A percentile compares a stretch with the other conserved stretches of the same genome.
Conservation (phyloP, 2,329 filamentous ascomycete genomes). For the Aureobasidium subglaciale region DNA sequence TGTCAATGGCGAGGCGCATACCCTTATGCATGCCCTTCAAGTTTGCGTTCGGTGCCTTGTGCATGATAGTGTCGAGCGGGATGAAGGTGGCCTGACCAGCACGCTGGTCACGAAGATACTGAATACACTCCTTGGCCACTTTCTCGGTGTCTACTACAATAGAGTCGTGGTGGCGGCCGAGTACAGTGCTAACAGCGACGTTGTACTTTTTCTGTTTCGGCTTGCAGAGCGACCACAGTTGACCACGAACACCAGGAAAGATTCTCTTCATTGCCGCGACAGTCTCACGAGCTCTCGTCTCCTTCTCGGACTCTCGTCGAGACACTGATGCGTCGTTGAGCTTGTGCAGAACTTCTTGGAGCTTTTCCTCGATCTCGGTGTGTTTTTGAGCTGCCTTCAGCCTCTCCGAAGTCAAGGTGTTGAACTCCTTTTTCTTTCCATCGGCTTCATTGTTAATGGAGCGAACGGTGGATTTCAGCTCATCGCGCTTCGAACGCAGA, state of each 20-base stretch:
- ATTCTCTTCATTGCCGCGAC: slow-evolving; percentile 81
- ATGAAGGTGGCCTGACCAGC: slow-evolving; percentile 88
- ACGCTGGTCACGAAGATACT: slow-evolving; percentile 86
- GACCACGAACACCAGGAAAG: slow-evolving; percentile 84
- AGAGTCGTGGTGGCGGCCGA: slow-evolving; percentile 89
- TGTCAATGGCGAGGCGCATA: slow-evolving; percentile 84
- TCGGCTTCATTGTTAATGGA: slow-evolving; percentile 69
- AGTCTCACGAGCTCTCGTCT: slow-evolving; percentile 71
- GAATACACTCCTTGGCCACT: slow-evolving; percentile 86
- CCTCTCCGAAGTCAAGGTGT: slow-evolving; percentile 75
- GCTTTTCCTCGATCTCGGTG: slow-evolving; percentile 86
- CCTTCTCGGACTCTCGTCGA: slow-evolving; percentile 75
- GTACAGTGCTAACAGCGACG: slow-evolving; percentile 83
- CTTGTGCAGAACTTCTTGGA: slow-evolving; percentile 72
- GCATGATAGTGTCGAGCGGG: slow-evolving; percentile 93
- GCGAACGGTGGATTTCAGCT: slow-evolving; percentile 56
- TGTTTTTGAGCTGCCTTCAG: slow-evolving; percentile 72
- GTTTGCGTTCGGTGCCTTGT: slow-evolving; percentile 81
- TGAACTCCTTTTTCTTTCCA: slow-evolving; percentile 82
- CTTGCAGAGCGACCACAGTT: slow-evolving; percentile 84
- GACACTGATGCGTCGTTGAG: slow-evolving; percentile 81
- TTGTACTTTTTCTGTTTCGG: slow-evolving; percentile 97
- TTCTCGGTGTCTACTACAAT: slow-evolving; percentile 94
- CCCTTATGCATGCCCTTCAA: slow-evolving; percentile 83
- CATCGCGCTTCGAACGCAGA: slow-evolving; percentile 61